Base-by-base conservation (phyloP, 257 asterid species). In the Solanum peruvianum region DNA sequence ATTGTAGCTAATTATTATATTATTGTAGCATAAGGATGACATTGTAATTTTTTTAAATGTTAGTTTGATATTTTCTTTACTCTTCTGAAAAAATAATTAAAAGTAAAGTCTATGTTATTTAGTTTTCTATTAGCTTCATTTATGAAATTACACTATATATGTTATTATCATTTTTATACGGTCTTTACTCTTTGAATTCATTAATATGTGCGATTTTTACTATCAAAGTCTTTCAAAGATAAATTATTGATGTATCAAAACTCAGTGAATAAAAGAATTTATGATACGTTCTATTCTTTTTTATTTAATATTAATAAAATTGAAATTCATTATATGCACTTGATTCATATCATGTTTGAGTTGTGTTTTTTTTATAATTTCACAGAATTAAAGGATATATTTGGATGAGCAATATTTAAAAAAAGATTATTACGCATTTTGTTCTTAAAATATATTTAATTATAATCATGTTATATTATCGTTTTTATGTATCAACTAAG, bases 1-100 rank as follows among this genome's bases (percentile, higher is more conserved):
- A 0, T 35, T 35, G 6, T 71, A 18, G 0, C 11, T 20, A 71
- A 71, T 35, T 71, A 21, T 35, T 25, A 66, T 71, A 71, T 71
- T 21, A 0, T 35, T 35, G 6, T 71, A 18, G 0, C 11, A 71
- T 0, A 71, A 33, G 7, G 1, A 71, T 71, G 6, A 9, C 35
- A 0, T 35, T 71, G 9, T 4, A 4, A 33, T 8, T 15, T 1
- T 45, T 47, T 47, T 6, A 6, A 35, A 5, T 33, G 33, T 29
- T 15, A 2, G 4, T 0, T 15, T 69, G 10, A 69, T 15, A 7
- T 12, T 2, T 31, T 69, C 3, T 31, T 3, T 67, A 6, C 2
- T 67, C 5, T 14, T 64, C 0, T 13, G 2, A 16, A 52, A 47
- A 5, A 0, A 60, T 35, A 23, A 10, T 3, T 23, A 60, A 2